Evolutionary conservation across 2,329 filamentous ascomycete genomes (phyloP).

Genomic region (Ceratocystis cacaofunesta): DNA sequence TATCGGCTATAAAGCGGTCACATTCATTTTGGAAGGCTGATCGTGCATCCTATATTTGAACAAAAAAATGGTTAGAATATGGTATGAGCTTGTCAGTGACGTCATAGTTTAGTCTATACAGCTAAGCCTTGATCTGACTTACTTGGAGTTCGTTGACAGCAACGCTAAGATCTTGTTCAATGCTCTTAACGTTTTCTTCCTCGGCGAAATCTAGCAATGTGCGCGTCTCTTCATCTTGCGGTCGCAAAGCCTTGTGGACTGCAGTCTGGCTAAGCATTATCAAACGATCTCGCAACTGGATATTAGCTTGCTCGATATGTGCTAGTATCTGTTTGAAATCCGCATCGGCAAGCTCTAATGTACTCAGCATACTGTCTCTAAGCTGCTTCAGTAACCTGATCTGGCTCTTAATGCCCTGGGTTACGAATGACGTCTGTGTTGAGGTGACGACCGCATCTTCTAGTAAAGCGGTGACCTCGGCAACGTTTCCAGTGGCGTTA

Average conservation of each 20-base stretch:
- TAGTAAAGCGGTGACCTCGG: slow-evolving; percentile 61
- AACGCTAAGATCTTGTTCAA: slow-evolving; percentile 51
- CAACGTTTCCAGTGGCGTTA: slow-evolving; percentile 65
- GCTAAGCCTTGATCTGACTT: slow-evolving; percentile 16
- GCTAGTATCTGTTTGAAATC: slow-evolving; percentile 49
- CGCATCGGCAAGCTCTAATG: slow-evolving; percentile 42
- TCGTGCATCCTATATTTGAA: slow-evolving; percentile 34
- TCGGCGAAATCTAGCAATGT: slow-evolving; percentile 65
- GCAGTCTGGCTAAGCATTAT: slow-evolving; percentile 45
- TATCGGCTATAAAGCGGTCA: slow-evolving; percentile 57
- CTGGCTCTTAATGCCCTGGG: slow-evolving; percentile 44
- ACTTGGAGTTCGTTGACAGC: slow-evolving; percentile 59
- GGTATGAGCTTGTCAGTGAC: not conserved
- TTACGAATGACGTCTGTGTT: slow-evolving; percentile 54
- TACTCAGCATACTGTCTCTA: slow-evolving; percentile 35
- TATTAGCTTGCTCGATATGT: slow-evolving; percentile 51
- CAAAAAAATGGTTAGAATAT: slow-evolving; percentile 15
- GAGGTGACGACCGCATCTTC: slow-evolving; percentile 64
- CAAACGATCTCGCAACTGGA: slow-evolving; percentile 51
- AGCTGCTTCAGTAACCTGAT: slow-evolving; percentile 36
- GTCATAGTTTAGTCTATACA: not conserved
- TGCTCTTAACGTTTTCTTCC: slow-evolving; percentile 49
- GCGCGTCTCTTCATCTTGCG: slow-evolving; percentile 41
- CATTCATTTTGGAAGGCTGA: slow-evolving; percentile 64
- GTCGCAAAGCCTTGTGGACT: slow-evolving; percentile 50